Percentiles rank a stretch among this genome's conserved stretches.
These are phyloP conservation scores for Evansstolkia leycettana DNA, from an alignment of 495 filamentous ascomycete species.

Conservation along the genomic window DNA sequence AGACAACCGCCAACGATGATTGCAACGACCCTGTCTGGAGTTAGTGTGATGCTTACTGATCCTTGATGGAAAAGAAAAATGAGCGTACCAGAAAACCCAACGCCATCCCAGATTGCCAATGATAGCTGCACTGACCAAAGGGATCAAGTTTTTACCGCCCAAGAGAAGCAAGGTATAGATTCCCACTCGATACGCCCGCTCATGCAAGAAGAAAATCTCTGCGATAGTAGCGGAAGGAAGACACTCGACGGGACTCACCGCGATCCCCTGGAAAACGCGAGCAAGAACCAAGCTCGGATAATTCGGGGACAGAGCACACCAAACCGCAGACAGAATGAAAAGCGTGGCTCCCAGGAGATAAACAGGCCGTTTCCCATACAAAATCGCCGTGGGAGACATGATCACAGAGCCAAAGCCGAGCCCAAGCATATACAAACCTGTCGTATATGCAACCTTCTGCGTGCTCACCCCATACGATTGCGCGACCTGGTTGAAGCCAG, in stretches of 20 bases:
- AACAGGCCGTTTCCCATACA: conserved; percentile 84
- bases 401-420: conserved; percentile 75
- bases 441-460: conserved; percentile 73
- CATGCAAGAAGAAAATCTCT: conserved; percentile 94
- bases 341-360: conserved; percentile 70
- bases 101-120: conserved; percentile 72
- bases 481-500: conserved; percentile 79
- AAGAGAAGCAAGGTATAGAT: conserved; percentile 86
- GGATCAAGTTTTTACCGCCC: conserved; percentile 87
- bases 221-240: conserved; percentile 90
- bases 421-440: conserved; percentile 92
- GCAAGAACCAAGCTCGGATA: conserved; percentile 73
- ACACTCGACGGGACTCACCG: conserved; percentile 86
- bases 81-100: conserved; percentile 77
- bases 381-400: conserved; percentile 80
- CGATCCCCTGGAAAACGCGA: conserved; percentile 75
- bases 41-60: conserved; percentile 10
- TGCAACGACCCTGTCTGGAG: conserved; percentile 56
- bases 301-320: conserved; percentile 75
- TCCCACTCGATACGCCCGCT: conserved; percentile 88
- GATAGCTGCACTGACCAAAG: conserved; percentile 76
- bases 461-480: conserved; percentile 55
- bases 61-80: background rate
- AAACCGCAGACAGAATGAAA: conserved; percentile 66
- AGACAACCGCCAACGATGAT: conserved; percentile 70